phyloP scores from a whole-genome alignment of 1,139 yeast species.

The Pneumocystis wakefieldiae region DNA sequence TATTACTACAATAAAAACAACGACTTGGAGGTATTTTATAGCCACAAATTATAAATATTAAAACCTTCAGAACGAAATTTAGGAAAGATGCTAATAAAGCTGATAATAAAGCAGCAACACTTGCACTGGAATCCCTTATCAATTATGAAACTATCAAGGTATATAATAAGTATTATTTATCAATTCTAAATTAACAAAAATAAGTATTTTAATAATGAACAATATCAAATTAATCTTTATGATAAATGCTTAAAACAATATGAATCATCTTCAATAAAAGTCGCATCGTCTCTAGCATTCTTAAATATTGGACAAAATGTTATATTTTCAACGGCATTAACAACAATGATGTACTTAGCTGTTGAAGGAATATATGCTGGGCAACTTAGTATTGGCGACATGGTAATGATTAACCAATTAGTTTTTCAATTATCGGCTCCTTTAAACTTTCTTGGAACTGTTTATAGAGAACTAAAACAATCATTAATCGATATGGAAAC shows the following conservation, averaged over 20 bases:
- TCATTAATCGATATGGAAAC: constrained; percentile 26
- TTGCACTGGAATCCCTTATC: constrained; percentile 84
- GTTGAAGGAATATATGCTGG: constrained; percentile 81
- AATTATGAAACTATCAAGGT: constrained; percentile 82
- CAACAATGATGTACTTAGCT: constrained; percentile 96
- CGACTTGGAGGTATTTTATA: constrained; percentile 51
- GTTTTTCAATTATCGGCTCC: constrained; percentile 73
- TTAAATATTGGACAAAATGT: constrained; percentile 83
- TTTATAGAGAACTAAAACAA: constrained; percentile 14
- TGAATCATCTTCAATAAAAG: constrained; percentile 70
- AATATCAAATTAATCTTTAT: constrained; percentile 63
- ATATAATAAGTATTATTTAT: background rate
- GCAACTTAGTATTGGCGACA: constrained; percentile 73
- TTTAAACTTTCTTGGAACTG: constrained; percentile 15
- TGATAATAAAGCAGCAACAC: constrained; percentile 85
- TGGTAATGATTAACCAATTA: constrained; percentile 38
- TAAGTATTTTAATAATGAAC: constrained; percentile 83
- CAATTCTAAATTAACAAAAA: constrained; percentile 19
- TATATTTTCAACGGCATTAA: constrained; percentile 76
- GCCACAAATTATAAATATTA: background rate
- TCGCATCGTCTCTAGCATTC: constrained; percentile 81
- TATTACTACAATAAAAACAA: constrained; percentile 72
- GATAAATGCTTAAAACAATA: constrained; percentile 60
- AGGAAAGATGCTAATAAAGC: constrained; percentile 86
- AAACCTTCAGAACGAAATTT: constrained; percentile 47